Percentiles rank a stretch among this genome's conserved stretches.
Evolutionary conservation across 148 eudicot species (phyloP).

Genomic region (Rhododendron griersonianum): DNA sequence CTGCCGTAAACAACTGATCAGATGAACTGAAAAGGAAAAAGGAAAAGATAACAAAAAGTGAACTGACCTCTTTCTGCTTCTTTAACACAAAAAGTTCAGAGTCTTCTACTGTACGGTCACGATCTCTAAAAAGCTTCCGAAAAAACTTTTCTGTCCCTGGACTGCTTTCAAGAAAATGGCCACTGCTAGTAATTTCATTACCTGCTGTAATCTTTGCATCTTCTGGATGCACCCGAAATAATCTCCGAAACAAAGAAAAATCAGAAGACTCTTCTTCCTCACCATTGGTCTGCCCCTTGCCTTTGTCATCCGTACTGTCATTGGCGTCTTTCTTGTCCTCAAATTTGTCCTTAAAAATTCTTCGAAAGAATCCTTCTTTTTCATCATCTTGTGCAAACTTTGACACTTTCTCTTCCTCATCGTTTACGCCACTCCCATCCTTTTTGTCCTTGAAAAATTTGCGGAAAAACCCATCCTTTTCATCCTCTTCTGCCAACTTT

Average conservation of each 20-base stretch:
- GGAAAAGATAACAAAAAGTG: slow-evolving; percentile 11
- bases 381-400: slow-evolving; percentile 64
- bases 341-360: slow-evolving; percentile 76
- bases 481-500: slow-evolving; percentile 52
- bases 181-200: slow-evolving; percentile 28
- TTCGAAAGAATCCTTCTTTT: slow-evolving; percentile 84
- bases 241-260: slow-evolving; percentile 64
- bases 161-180: slow-evolving; percentile 73
- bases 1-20: not conserved
- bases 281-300: slow-evolving; percentile 50
- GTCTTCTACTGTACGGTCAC: slow-evolving; percentile 90
- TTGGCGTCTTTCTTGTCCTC: slow-evolving; percentile 66
- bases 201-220: slow-evolving; percentile 45
- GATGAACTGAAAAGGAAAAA: not conserved
- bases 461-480: slow-evolving; percentile 59
- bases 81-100: slow-evolving; percentile 76
- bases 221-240: slow-evolving; percentile 86
- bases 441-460: slow-evolving; percentile 81
- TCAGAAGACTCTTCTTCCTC: slow-evolving; percentile 88
- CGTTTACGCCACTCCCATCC: slow-evolving; percentile 57
- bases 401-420: slow-evolving; percentile 35
- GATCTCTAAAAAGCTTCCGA: slow-evolving; percentile 88
- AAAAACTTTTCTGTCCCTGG: slow-evolving; percentile 96
- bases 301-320: slow-evolving; percentile 52
- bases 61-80: slow-evolving; percentile 73